phyloP scores from a whole-genome alignment of 2,329 filamentous ascomycete species.

The Venturia carpophila region DNA sequence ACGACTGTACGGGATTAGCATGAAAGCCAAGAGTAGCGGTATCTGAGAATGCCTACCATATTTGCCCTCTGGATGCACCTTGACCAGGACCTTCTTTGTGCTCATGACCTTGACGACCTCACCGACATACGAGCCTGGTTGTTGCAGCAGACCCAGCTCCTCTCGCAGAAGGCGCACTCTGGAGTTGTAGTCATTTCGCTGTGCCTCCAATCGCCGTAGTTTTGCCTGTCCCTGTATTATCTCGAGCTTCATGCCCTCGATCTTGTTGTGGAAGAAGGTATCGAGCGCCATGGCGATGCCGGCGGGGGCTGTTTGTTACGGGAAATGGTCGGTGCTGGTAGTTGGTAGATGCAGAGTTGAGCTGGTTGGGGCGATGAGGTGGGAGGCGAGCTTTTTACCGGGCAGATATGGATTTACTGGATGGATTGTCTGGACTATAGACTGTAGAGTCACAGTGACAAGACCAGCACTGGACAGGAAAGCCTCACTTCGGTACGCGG shows the following conservation, averaged over 20 bases:
- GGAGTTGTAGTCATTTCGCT: conserved; percentile 99
- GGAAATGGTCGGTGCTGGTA: background rate
- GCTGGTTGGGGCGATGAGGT: background rate
- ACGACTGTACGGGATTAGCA: conserved; percentile 56
- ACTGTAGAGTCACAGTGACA: no score
- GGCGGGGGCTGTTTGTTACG: conserved; percentile 15
- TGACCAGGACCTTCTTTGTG: conserved; percentile 97
- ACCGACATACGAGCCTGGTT: conserved; percentile 95
- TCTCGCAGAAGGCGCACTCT: conserved; percentile 89
- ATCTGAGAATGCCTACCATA: conserved; percentile 59
- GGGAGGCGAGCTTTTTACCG: background rate
- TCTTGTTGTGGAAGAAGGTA: conserved; percentile 99
- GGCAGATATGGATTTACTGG: background rate
- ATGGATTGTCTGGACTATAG: background rate
- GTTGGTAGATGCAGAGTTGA: background rate
- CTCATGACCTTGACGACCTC: conserved; percentile 99
- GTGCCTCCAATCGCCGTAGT: conserved; percentile 87
- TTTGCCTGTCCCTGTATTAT: conserved; percentile 98
- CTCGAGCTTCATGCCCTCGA: conserved; percentile 99
- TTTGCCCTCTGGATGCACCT: conserved; percentile 99
- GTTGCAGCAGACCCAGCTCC: conserved; percentile 90
- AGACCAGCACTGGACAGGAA: background rate
- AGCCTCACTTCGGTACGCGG: background rate
- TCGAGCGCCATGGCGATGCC: conserved; percentile 83
- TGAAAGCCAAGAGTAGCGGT: background rate